These are phyloP conservation scores for Xylariaceae sp. DNA, from an alignment of 2,329 filamentous ascomycete species.

Conservation along the genomic window DNA sequence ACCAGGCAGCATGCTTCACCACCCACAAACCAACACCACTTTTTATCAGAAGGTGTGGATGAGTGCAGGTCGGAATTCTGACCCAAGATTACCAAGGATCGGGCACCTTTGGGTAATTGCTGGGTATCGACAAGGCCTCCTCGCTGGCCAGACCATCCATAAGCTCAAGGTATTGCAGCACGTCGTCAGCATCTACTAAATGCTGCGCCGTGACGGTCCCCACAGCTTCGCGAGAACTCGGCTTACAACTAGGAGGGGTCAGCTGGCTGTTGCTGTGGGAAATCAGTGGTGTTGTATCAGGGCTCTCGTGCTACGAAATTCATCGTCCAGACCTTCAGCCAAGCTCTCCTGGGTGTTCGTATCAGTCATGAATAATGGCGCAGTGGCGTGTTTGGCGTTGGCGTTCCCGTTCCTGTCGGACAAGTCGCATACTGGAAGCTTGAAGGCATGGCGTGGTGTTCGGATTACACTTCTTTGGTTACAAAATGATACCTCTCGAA, in stretches of 20 bases:
- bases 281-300: slow-evolving; percentile 5
- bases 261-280: slow-evolving; percentile 2
- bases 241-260: slow-evolving; percentile 1
- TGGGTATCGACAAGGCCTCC: background rate
- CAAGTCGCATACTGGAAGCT: no score
- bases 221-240: background rate
- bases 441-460: no score
- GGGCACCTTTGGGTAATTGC: no score
- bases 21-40: slow-evolving; percentile 2
- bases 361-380: slow-evolving; percentile 13
- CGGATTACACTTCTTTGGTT: no score
- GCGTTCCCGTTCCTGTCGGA: no score
- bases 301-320: slow-evolving; percentile 4
- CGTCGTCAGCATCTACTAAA: slow-evolving; percentile 16
- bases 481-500: background rate
- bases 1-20: background rate
- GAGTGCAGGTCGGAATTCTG: slow-evolving; percentile 10
- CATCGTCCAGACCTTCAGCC: slow-evolving; percentile 1
- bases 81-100: slow-evolving; percentile 20
- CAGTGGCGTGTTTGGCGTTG: no score
- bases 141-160: background rate
- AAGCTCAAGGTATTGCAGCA: slow-evolving; percentile 6
- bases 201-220: slow-evolving; percentile 5
- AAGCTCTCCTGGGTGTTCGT: slow-evolving; percentile 4
- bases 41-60: slow-evolving; percentile 10